Percentiles rank a stretch among this genome's conserved stretches.
These are phyloP conservation scores for Pseudogymnoascus sp. DNA, from an alignment of 2,329 filamentous ascomycete genomes.

Conservation along the genomic window DNA sequence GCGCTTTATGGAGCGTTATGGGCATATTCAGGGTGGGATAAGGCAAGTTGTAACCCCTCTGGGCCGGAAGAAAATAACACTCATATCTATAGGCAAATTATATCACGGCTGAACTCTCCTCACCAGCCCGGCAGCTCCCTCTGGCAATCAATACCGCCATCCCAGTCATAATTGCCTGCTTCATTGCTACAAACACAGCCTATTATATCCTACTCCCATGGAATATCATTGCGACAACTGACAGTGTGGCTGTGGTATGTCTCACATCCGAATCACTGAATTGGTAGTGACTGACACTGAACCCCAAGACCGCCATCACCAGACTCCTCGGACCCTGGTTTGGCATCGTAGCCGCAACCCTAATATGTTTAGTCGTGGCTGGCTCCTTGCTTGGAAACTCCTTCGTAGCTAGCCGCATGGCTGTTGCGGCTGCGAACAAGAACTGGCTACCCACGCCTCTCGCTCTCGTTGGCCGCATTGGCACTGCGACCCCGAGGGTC, in stretches of 20 bases:
- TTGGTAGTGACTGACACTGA: not conserved
- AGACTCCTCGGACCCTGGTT: constrained; percentile 44
- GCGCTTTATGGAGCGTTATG: constrained; percentile 54
- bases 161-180: constrained; percentile 49
- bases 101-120: constrained; percentile 43
- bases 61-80: not conserved
- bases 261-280: not conserved
- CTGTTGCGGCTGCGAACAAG: constrained; percentile 47
- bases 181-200: constrained; percentile 49
- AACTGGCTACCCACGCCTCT: constrained; percentile 42
- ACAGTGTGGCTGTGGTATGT: constrained; percentile 54
- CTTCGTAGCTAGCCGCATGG: constrained; percentile 53
- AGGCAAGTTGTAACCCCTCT: constrained; percentile 34
- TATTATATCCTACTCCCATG: constrained; percentile 57
- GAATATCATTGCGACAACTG: constrained; percentile 46
- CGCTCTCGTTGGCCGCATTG: constrained; percentile 36
- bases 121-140: constrained; percentile 45
- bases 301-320: constrained; percentile 42
- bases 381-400: constrained; percentile 55
- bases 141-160: constrained; percentile 53
- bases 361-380: constrained; percentile 53
- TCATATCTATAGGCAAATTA: constrained; percentile 40
- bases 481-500: constrained; percentile 14
- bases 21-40: constrained; percentile 61
- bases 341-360: constrained; percentile 44